phyloP scores from a whole-genome alignment of 2,329 filamentous ascomycete genomes.

The Lecanicillium sp. region DNA sequence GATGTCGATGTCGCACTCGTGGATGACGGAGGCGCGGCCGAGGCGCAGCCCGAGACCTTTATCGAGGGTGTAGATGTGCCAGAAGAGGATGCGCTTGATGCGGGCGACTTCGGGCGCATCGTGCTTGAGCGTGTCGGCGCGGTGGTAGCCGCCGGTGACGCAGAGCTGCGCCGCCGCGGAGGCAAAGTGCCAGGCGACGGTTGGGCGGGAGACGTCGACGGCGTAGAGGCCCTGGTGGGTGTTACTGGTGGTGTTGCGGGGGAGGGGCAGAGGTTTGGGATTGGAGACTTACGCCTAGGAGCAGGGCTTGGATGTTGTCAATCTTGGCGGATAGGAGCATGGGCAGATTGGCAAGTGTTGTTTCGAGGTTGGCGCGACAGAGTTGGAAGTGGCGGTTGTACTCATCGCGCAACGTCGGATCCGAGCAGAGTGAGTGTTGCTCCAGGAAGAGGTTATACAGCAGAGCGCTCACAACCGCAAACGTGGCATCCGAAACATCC shows the following conservation, averaged over 20 bases:
- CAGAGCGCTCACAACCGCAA: slow-evolving; percentile 44
- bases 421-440: slow-evolving; percentile 32
- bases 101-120: slow-evolving; percentile 27
- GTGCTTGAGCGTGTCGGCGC: slow-evolving; percentile 29
- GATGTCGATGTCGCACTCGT: slow-evolving; percentile 54
- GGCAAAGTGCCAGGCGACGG: slow-evolving; percentile 58
- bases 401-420: slow-evolving; percentile 27
- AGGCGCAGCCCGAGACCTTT: slow-evolving; percentile 53
- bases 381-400: slow-evolving; percentile 33
- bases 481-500: slow-evolving; percentile 43
- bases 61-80: slow-evolving; percentile 51
- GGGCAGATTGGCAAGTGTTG: slow-evolving; percentile 44
- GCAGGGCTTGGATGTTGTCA: slow-evolving; percentile 51
- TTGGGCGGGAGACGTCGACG: slow-evolving; percentile 55
- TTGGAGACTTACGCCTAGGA: slow-evolving; percentile 48
- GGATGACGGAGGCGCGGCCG: slow-evolving; percentile 51
- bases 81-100: slow-evolving; percentile 40
- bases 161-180: slow-evolving; percentile 54
- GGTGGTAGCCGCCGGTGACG: slow-evolving; percentile 57
- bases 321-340: slow-evolving; percentile 50
- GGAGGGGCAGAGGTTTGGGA: neutral
- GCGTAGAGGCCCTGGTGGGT: slow-evolving; percentile 49
- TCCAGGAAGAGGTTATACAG: slow-evolving; percentile 47
- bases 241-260: slow-evolving; percentile 11
- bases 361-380: slow-evolving; percentile 45